Conservation (phyloP, 2,329 filamentous ascomycete genomes). For the Trichoderma atroviride region DNA sequence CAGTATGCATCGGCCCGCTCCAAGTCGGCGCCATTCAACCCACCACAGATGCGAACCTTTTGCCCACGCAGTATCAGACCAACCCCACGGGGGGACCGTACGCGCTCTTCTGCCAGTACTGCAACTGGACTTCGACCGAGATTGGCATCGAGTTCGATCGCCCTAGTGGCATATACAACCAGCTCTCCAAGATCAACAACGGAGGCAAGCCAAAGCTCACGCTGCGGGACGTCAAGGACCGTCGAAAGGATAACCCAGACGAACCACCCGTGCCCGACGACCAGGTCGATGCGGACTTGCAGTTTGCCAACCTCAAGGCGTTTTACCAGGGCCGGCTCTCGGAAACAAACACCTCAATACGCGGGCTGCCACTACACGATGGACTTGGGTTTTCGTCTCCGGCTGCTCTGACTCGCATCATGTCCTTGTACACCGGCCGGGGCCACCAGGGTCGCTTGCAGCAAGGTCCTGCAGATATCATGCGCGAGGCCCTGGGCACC, state of each 20-base stretch:
- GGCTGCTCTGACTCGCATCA: constrained; percentile 80
- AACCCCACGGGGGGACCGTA: constrained; percentile 58
- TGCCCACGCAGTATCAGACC: constrained; percentile 45
- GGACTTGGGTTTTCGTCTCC: constrained; percentile 69
- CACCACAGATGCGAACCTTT: constrained; percentile 48
- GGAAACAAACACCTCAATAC: constrained; percentile 57
- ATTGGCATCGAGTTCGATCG: constrained; percentile 90
- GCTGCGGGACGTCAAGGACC: constrained; percentile 54
- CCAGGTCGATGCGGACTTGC: constrained; percentile 64
- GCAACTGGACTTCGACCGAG: constrained; percentile 88
- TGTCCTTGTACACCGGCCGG: constrained; percentile 81
- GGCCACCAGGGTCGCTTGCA: constrained; percentile 64
- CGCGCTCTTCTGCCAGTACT: constrained; percentile 84
- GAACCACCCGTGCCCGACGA: constrained; percentile 45
- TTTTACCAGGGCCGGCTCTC: constrained; percentile 84
- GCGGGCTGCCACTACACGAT: constrained; percentile 48
- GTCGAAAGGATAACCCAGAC: constrained; percentile 51
- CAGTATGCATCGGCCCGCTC: constrained; percentile 80
- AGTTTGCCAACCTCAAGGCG: constrained; percentile 72
- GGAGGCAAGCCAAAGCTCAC: constrained; percentile 57
- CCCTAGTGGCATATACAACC: constrained; percentile 79
- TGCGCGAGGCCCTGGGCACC: constrained; percentile 75
- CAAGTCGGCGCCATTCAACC: constrained; percentile 71
- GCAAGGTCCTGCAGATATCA: constrained; percentile 68
- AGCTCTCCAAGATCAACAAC: constrained; percentile 72